phyloP scores from a whole-genome alignment of 2,329 filamentous ascomycete species.

The Allantophomopsis cytisporea region DNA sequence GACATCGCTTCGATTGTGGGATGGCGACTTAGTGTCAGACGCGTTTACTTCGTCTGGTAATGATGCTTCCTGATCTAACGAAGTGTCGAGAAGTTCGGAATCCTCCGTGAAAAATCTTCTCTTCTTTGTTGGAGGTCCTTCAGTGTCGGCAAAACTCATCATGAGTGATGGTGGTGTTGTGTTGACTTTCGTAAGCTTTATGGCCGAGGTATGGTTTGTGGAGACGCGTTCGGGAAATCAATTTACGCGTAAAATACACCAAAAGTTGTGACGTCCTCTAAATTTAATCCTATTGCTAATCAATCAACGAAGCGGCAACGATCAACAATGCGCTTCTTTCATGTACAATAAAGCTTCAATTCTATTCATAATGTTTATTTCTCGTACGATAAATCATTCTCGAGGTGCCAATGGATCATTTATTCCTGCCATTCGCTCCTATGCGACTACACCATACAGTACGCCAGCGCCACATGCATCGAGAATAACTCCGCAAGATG shows the following conservation, averaged over 20 bases:
- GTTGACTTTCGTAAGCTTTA: constrained; percentile 1
- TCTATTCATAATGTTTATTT: too few species aligned
- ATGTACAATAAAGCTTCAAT: too few species aligned
- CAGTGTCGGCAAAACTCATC: constrained; percentile 23
- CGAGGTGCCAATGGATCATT: too few species aligned
- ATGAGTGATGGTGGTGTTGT: constrained; percentile 4
- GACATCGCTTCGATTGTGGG: not conserved
- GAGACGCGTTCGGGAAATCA: constrained; percentile 10
- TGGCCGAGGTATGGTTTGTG: not conserved
- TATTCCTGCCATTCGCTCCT: constrained; percentile 5
- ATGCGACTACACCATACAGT: constrained; percentile 17
- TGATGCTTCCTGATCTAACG: constrained; percentile 7
- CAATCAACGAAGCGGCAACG: not conserved
- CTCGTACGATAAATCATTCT: too few species aligned
- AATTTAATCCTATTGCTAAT: too few species aligned
- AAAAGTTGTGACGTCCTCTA: not conserved
- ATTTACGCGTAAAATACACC: constrained; percentile 5
- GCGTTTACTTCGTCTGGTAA: constrained; percentile 14
- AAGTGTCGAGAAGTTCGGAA: constrained; percentile 10
- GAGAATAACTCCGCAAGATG: constrained; percentile 17
- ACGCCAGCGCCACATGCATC: constrained; percentile 16
- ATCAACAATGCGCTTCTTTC: too few species aligned
- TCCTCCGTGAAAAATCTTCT: constrained; percentile 29
- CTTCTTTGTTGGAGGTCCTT: constrained; percentile 31
- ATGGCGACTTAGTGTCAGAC: constrained; percentile 4